These are phyloP conservation scores for Lathyrus tuberosus DNA, from an alignment of 306 rosid genomes.

Conservation along the genomic window DNA sequence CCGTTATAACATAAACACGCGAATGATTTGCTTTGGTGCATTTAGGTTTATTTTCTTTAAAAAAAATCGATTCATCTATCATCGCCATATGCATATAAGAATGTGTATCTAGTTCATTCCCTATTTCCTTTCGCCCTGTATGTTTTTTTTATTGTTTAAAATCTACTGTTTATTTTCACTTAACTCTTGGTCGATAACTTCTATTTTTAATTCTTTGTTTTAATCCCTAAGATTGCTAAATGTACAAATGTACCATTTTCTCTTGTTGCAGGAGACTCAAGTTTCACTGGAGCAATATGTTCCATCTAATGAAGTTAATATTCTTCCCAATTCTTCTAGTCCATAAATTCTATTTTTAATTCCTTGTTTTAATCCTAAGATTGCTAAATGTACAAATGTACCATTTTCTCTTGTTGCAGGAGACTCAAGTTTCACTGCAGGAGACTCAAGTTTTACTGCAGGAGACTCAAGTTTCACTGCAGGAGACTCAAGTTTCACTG, in stretches of 20 bases:
- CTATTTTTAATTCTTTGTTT: conserved; percentile 11
- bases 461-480: too few species aligned
- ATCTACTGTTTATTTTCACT: conserved; percentile 11
- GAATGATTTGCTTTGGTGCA: background rate
- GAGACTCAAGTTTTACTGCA: conserved; percentile 33
- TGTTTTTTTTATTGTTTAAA: conserved; percentile 27
- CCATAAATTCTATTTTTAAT: conserved; percentile 21
- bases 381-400: conserved; percentile 30
- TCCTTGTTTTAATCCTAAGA: conserved; percentile 21
- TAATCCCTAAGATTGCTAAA: conserved; percentile 24
- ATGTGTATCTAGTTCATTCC: conserved; percentile 30
- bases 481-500: conserved; percentile 47
- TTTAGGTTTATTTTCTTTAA: conserved; percentile 1
- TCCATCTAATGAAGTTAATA: background rate
- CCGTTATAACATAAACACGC: background rate
- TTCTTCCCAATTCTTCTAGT: conserved; percentile 50
- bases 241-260: conserved; percentile 39
- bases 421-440: conserved; percentile 39
- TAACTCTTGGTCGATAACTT: background rate
- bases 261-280: conserved; percentile 53
- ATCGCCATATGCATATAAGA: conserved; percentile 8
- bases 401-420: conserved; percentile 51
- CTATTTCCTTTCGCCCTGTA: background rate
- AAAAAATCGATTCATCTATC: conserved; percentile 3
- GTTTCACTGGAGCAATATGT: conserved; percentile 40